These are phyloP conservation scores for Viridothelium virens DNA, from an alignment of 495 filamentous ascomycete genomes.

Conservation along the genomic window DNA sequence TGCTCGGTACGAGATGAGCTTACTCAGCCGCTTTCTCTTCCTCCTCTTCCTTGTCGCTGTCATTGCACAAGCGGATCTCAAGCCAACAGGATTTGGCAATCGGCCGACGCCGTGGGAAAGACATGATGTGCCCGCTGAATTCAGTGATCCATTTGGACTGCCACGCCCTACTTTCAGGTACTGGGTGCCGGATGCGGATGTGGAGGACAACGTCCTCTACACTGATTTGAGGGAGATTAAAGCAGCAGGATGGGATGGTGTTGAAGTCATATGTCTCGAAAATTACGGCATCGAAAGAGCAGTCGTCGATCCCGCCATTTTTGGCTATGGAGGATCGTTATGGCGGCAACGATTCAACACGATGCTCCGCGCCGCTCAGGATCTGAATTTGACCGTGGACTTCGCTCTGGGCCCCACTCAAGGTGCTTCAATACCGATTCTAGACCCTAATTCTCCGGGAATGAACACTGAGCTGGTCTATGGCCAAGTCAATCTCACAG, in stretches of 20 bases:
- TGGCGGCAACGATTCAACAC: conserved; percentile 11
- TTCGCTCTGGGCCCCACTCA: conserved; percentile 2
- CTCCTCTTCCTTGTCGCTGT: background rate
- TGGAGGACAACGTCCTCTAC: background rate
- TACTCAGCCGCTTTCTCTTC: background rate
- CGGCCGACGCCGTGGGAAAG: background rate
- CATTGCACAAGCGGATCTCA: background rate
- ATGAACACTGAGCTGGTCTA: conserved; percentile 8
- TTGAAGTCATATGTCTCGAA: conserved; percentile 7
- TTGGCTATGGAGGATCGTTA: background rate
- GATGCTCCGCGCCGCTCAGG: conserved; percentile 4
- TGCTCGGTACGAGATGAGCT: background rate
- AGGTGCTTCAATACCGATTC: conserved; percentile 6
- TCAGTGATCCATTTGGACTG: background rate
- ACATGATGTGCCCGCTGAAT: conserved; percentile 3
- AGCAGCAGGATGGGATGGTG: conserved; percentile 7
- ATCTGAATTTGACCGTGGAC: conserved; percentile 5
- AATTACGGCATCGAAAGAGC: background rate
- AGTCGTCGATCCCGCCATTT: conserved; percentile 3
- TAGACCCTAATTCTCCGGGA: conserved; percentile 1
- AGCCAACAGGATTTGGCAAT: background rate
- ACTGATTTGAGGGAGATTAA: background rate
- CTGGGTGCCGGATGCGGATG: conserved; percentile 1
- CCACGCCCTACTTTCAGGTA: conserved; percentile 8
- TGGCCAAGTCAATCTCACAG: conserved; percentile 1